phyloP scores from a whole-genome alignment of 208 protist genomes.

The Porcisia hertigi region DNA sequence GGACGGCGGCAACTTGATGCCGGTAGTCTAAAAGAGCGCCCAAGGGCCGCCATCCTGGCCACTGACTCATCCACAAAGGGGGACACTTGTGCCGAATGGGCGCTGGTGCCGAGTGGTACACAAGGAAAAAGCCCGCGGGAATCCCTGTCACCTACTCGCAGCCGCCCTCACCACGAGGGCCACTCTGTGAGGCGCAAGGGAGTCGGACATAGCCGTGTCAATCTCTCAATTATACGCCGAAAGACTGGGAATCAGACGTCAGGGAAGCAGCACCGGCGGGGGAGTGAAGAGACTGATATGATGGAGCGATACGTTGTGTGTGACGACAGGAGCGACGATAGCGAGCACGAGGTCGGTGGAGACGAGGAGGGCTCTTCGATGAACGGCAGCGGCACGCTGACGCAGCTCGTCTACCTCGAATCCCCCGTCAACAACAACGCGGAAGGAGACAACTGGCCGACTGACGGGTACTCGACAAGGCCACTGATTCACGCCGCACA shows the following conservation, averaged over 20 bases:
- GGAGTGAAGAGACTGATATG: not conserved
- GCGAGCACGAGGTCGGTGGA: not conserved
- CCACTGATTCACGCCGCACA: not conserved
- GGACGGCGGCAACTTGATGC: not conserved
- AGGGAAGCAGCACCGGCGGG: not conserved
- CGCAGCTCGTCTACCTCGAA: constrained; percentile 14
- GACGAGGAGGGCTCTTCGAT: constrained; percentile 3
- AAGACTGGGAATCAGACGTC: not conserved
- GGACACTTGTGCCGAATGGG: not conserved
- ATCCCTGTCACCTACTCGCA: not conserved
- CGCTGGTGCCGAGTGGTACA: not conserved
- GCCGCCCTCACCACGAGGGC: not conserved
- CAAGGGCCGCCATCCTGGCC: not conserved
- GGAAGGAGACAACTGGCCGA: not conserved
- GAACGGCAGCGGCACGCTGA: not conserved
- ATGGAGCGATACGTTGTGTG: constrained; percentile 24
- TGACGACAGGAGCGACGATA: constrained; percentile 19
- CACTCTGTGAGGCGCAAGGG: constrained; percentile 6
- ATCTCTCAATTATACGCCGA: constrained; percentile 22
- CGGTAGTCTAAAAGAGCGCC: not conserved
- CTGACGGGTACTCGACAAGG: not conserved
- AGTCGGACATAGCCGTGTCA: constrained; percentile 7
- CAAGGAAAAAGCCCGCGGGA: too few species aligned
- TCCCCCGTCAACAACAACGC: not conserved
- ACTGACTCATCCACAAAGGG: not conserved